These are phyloP conservation scores for Abelmoschus esculentus DNA, from an alignment of 345 rosid genomes.

Conservation along the genomic window DNA sequence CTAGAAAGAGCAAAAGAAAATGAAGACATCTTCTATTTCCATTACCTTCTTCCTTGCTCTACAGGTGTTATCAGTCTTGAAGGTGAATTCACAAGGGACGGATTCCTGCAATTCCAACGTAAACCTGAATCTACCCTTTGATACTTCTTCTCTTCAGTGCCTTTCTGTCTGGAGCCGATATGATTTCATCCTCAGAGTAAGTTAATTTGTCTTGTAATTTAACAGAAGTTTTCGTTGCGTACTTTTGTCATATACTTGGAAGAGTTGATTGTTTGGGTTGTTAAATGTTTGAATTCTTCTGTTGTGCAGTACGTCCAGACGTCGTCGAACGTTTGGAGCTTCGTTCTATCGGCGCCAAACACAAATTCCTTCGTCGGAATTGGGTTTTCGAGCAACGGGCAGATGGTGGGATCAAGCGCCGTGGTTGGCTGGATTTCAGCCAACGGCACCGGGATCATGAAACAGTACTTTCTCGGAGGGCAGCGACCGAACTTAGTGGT, in stretches of 20 bases:
- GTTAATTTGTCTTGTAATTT: conserved; percentile 10
- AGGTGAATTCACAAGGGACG: conserved; percentile 19
- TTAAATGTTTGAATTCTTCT: too few species aligned
- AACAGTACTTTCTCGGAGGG: conserved; percentile 50
- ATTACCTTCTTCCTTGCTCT: conserved; percentile 17
- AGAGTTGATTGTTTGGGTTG: too few species aligned
- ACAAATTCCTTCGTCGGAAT: conserved; percentile 42
- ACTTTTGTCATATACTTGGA: too few species aligned
- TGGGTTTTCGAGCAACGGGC: conserved; percentile 59
- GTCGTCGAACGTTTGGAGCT: too few species aligned
- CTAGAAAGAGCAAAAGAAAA: not conserved
- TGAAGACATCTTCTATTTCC: conserved; percentile 17
- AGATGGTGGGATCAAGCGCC: conserved; percentile 72
- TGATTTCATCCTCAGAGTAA: conserved; percentile 60
- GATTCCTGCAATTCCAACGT: conserved; percentile 41
- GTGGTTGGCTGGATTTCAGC: conserved; percentile 67
- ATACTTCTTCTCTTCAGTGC: conserved; percentile 33
- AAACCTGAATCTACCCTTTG: conserved; percentile 32
- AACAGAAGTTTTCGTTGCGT: too few species aligned
- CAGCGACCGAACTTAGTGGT: conserved; percentile 27
- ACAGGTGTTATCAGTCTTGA: not conserved
- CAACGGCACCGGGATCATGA: conserved; percentile 19
- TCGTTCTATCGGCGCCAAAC: too few species aligned
- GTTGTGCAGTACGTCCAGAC: too few species aligned
- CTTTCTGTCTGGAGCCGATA: conserved; percentile 36